Evolutionary conservation across 169 alveolate genomes (phyloP), one percentile per base, ranked within the genome.

Genomic region (Plasmodium falciparum): DNA sequence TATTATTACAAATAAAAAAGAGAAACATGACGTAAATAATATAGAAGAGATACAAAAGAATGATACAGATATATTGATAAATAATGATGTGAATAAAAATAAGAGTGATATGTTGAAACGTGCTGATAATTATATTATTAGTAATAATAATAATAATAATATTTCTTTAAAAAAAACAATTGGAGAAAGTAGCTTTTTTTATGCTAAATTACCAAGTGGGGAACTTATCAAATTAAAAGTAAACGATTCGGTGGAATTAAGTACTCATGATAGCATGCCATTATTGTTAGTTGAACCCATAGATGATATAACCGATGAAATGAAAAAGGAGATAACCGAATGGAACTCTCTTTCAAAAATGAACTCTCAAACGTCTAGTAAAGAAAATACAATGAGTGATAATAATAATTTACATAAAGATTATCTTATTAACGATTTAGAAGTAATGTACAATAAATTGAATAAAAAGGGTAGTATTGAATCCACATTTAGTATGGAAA

Each of bases 161-260:
- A 39, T 54, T 43, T 15, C 61, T 58, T 83, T 83, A 47, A 71
- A 70, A 52, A 70, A 71, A 72, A 39, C 47, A 39, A 58, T 86
- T 12, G 92, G 17, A 61, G 76, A 59, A 39, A 72, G 45, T 17
- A 29, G 63, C 11, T 86, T 70, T 73, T 70, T 86, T 72, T 86
- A 86, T 52, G 92, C 78, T 29, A 86, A 86, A 72, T 86, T 86
- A 52, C 88, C 88, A 17, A 86, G 80, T 86, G 92, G 92, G 3
- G 80, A 86, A 71, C 47, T 86, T 56, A 59, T 86, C 49, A 86
- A 86, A 66, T 49, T 86, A 72, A 86, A 86, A 71, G 45, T 86
- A n/a, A 62, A 73, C 3, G 78, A 86, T 11, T 17, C 88, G 5
- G 7, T 33, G 8, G 58, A 59, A 29, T 29, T 24, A 54, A 58